These are phyloP conservation scores for Lanmaoa pseudosensibilis DNA, from an alignment of 768 basidiomycete species.

Conservation along the genomic window DNA sequence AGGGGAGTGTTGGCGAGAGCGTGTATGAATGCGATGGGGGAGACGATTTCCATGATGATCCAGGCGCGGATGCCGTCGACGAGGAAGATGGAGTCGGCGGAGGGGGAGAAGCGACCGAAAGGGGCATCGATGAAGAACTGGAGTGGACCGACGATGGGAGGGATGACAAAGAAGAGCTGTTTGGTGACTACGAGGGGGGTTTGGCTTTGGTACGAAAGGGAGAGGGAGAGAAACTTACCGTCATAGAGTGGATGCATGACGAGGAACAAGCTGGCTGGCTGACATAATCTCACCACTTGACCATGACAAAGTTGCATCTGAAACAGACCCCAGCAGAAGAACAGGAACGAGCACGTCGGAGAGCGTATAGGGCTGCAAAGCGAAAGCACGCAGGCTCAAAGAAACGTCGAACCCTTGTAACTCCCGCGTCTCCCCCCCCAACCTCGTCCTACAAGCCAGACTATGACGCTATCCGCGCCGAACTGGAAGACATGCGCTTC, in stretches of 20 bases:
- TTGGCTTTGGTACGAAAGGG: too few relatives aligned
- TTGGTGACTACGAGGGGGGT: slow-evolving; percentile 23
- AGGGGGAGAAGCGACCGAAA: slow-evolving; percentile 73
- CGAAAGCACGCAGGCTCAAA: slow-evolving; percentile 23
- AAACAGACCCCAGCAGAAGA: slow-evolving; percentile 67
- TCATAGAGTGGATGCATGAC: slow-evolving; percentile 28
- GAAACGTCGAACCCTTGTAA: background rate
- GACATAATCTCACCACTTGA: slow-evolving; percentile 26
- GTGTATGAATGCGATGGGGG: slow-evolving; percentile 56
- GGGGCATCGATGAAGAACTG: slow-evolving; percentile 66
- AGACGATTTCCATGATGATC: slow-evolving; percentile 76
- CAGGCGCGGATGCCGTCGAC: slow-evolving; percentile 65
- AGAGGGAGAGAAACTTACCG: slow-evolving; percentile 19
- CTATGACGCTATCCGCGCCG: slow-evolving; percentile 49
- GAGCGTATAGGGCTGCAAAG: slow-evolving; percentile 48
- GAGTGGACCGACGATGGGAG: slow-evolving; percentile 37
- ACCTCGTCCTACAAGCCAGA: slow-evolving; percentile 36
- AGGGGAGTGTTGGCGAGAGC: slow-evolving; percentile 51
- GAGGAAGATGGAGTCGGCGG: slow-evolving; percentile 44
- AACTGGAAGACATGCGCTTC: slow-evolving; percentile 66
- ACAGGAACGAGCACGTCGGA: slow-evolving; percentile 40
- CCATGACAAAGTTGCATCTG: slow-evolving; percentile 54
- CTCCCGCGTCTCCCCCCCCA: slow-evolving; percentile 21
- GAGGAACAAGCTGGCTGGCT: background rate
- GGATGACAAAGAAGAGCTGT: slow-evolving; percentile 48